A percentile compares a stretch with the other conserved stretches of the same genome.
phyloP scores from a whole-genome alignment of 2,329 filamentous ascomycete species.

The Colletotrichum caudatum region DNA sequence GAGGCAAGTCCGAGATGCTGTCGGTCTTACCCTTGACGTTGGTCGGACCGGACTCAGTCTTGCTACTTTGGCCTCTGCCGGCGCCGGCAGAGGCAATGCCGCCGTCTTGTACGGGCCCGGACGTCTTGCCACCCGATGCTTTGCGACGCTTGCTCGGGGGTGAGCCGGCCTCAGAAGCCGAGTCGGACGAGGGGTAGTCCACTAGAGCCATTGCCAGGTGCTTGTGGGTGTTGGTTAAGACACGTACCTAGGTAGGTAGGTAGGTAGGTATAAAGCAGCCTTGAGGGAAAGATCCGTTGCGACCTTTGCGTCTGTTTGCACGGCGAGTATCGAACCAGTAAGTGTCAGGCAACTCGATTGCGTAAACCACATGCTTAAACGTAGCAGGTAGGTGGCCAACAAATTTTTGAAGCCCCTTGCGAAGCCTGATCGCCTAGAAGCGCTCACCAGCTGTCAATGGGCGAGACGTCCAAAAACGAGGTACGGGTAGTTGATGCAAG shows the following conservation, averaged over 20 bases:
- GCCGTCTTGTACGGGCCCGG: conserved; percentile 10
- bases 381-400: too few species aligned
- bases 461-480: not conserved
- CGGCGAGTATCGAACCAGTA: conserved; percentile 1
- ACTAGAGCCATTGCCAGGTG: conserved; percentile 68
- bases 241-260: not conserved
- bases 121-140: conserved; percentile 42
- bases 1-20: conserved; percentile 65
- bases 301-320: not conserved
- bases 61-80: conserved; percentile 19
- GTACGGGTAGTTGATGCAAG: not conserved
- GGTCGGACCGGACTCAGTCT: not conserved
- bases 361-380: not conserved
- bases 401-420: not conserved
- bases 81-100: conserved; percentile 8
- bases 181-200: conserved; percentile 68
- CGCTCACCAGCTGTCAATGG: conserved; percentile 11
- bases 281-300: conserved; percentile 14
- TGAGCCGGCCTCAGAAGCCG: conserved; percentile 46
- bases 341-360: not conserved
- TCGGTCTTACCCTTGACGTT: not conserved
- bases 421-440: conserved; percentile 21
- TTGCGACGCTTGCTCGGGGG: conserved; percentile 56
- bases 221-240: not conserved
- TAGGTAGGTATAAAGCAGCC: not conserved